phyloP scores from a whole-genome alignment of 2,329 filamentous ascomycete species.

The Myriosclerotinia scirpicola region DNA sequence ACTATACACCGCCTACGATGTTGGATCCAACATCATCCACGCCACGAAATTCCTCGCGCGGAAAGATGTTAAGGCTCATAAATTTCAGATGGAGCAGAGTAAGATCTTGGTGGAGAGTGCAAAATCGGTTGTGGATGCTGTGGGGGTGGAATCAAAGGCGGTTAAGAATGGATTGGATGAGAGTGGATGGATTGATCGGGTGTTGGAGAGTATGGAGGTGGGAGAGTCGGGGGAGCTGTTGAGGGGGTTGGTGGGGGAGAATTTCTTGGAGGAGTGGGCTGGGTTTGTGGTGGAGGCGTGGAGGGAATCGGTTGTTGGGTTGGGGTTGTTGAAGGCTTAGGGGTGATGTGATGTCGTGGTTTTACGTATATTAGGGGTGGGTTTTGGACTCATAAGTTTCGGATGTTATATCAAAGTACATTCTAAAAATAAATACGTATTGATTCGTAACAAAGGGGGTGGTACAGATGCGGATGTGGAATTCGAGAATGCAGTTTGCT shows the following conservation, averaged over 20 bases:
- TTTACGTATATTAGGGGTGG: too few species aligned
- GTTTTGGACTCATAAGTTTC: too few species aligned
- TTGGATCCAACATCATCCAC: conserved; percentile 29
- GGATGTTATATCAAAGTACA: too few species aligned
- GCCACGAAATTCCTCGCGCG: conserved; percentile 31
- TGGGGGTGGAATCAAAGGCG: conserved; percentile 29
- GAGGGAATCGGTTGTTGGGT: conserved; percentile 38
- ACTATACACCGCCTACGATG: conserved; percentile 37
- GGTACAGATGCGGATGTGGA: background rate
- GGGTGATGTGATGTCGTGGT: background rate
- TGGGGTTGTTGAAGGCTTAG: conserved; percentile 32
- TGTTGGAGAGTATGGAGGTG: conserved; percentile 32
- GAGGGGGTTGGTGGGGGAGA: conserved; percentile 34
- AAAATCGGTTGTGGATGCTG: conserved; percentile 26
- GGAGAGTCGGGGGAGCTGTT: conserved; percentile 27
- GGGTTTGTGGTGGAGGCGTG: conserved; percentile 40
- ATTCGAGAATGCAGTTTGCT: background rate
- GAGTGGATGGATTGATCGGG: conserved; percentile 41
- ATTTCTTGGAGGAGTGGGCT: conserved; percentile 41
- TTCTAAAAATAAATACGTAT: too few species aligned
- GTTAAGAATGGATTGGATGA: conserved; percentile 39
- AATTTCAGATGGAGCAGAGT: conserved; percentile 28
- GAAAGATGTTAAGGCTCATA: conserved; percentile 27
- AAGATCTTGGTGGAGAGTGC: conserved; percentile 24
- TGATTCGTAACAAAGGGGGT: too few species aligned